Conservation (phyloP, 1,284 basidiomycete genomes). For the Ganoderma resinaceum region DNA sequence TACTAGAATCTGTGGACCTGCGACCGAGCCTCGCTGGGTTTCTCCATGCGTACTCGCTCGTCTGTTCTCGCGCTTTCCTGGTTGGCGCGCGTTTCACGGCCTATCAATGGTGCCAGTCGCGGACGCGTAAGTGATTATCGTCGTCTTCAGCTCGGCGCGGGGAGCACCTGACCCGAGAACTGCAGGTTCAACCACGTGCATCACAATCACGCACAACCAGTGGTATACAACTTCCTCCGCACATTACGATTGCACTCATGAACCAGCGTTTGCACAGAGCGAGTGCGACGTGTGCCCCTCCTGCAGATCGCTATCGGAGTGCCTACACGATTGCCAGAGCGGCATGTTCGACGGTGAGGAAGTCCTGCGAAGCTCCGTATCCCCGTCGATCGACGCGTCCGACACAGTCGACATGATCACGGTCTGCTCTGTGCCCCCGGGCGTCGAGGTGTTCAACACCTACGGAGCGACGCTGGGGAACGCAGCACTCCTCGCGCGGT, state of each 20-base stretch:
- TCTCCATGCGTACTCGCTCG: slow-evolving; percentile 77
- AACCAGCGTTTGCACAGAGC: slow-evolving; percentile 51
- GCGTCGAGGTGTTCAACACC: slow-evolving; percentile 83
- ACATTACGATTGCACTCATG: not conserved
- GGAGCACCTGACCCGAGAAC: slow-evolving; percentile 8
- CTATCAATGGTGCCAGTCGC: slow-evolving; percentile 91
- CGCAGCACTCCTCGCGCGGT: slow-evolving; percentile 72
- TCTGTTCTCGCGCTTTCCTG: slow-evolving; percentile 88
- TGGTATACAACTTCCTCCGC: slow-evolving; percentile 51
- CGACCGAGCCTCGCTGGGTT: slow-evolving; percentile 51
- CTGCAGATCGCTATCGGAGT: slow-evolving; percentile 81
- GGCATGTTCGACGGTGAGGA: not conserved
- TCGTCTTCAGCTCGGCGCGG: not conserved
- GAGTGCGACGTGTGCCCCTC: slow-evolving; percentile 85
- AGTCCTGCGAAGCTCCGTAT: not conserved
- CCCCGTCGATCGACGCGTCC: not conserved
- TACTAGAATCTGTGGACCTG: slow-evolving; percentile 32
- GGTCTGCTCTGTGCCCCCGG: slow-evolving; percentile 55
- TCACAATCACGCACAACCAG: slow-evolving; percentile 79
- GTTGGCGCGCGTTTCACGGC: slow-evolving; percentile 85
- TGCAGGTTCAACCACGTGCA: slow-evolving; percentile 85
- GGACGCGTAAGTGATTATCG: slow-evolving; percentile 73
- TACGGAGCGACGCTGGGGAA: slow-evolving; percentile 82
- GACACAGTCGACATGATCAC: slow-evolving; percentile 72
- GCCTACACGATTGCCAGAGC: slow-evolving; percentile 69